These are phyloP conservation scores for Ramularia endophylla DNA, from an alignment of 2,329 filamentous ascomycete genomes.

Conservation along the genomic window DNA sequence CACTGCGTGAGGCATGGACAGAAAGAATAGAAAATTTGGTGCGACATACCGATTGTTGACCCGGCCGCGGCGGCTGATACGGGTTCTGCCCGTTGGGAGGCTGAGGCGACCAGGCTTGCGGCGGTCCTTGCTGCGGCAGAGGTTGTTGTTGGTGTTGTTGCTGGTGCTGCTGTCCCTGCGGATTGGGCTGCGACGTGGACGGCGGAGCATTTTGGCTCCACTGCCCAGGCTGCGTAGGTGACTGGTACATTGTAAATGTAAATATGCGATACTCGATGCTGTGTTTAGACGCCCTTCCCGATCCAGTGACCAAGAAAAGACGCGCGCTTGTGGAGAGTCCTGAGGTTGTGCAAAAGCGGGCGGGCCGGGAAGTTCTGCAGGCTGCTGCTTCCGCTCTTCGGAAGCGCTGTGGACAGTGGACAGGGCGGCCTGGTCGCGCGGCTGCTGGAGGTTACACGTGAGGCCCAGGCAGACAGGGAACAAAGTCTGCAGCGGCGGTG, in stretches of 20 bases:
- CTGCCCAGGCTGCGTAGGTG: conserved; percentile 17
- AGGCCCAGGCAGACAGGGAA: too few species aligned
- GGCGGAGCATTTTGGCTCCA: conserved; percentile 15
- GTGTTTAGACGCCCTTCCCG: too few species aligned
- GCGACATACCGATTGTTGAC: conserved; percentile 27
- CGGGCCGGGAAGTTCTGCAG: too few species aligned
- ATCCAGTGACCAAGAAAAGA: too few species aligned
- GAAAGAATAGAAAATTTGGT: conserved; percentile 4
- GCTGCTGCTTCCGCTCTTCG: too few species aligned
- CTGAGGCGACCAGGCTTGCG: conserved; percentile 26
- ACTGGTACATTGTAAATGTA: conserved; percentile 14
- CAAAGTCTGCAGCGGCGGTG: too few species aligned
- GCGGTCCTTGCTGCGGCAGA: conserved; percentile 24
- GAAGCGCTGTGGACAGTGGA: too few species aligned
- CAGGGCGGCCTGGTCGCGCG: too few species aligned
- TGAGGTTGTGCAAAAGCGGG: too few species aligned
- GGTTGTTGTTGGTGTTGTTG: conserved; percentile 14
- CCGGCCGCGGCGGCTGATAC: conserved; percentile 19
- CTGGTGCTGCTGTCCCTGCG: conserved; percentile 16
- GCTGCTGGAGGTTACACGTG: too few species aligned
- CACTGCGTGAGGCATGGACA: not conserved
- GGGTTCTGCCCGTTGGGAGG: conserved; percentile 31
- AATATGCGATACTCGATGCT: too few species aligned
- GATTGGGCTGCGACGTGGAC: conserved; percentile 19
- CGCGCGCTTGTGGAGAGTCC: too few species aligned